Conservation (phyloP, 2,329 filamentous ascomycete genomes). For the Elsinoe batatas region DNA sequence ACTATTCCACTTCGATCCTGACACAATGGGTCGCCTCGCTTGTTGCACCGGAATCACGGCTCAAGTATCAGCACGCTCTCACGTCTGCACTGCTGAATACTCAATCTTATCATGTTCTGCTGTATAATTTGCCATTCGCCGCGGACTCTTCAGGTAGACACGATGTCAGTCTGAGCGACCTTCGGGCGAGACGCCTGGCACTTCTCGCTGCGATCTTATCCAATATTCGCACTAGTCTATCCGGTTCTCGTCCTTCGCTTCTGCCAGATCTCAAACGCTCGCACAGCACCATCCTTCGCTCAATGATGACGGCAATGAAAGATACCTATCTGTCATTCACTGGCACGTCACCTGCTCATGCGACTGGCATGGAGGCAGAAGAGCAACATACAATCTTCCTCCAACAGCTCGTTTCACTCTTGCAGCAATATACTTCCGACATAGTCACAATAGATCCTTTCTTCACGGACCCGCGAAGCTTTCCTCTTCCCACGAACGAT, state of each 20-base stretch:
- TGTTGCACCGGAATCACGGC: conserved; percentile 49
- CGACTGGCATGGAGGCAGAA: conserved; percentile 20
- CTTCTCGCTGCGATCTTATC: conserved; percentile 47
- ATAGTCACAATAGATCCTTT: conserved; percentile 48
- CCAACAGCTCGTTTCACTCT: conserved; percentile 47
- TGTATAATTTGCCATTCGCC: conserved; percentile 50
- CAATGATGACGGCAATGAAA: conserved; percentile 53
- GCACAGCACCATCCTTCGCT: conserved; percentile 43
- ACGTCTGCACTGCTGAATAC: conserved; percentile 44
- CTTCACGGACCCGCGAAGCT: conserved; percentile 50
- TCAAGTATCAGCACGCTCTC: conserved; percentile 52
- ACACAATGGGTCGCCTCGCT: conserved; percentile 45
- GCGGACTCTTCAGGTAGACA: conserved; percentile 23
- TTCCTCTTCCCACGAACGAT: conserved; percentile 50
- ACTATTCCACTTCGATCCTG: conserved; percentile 42
- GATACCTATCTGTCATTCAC: conserved; percentile 47
- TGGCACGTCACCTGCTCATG: conserved; percentile 19
- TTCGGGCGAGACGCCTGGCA: conserved; percentile 44
- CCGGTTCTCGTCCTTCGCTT: conserved; percentile 27
- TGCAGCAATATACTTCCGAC: conserved; percentile 52
- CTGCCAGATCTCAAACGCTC: conserved; percentile 32
- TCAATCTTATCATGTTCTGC: conserved; percentile 37
- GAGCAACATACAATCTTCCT: conserved; percentile 53
- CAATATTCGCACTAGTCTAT: conserved; percentile 48
- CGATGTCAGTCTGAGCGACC: conserved; percentile 42